These are phyloP conservation scores for Botrytis squamosa DNA, from an alignment of 2,329 filamentous ascomycete genomes.

Conservation along the genomic window DNA sequence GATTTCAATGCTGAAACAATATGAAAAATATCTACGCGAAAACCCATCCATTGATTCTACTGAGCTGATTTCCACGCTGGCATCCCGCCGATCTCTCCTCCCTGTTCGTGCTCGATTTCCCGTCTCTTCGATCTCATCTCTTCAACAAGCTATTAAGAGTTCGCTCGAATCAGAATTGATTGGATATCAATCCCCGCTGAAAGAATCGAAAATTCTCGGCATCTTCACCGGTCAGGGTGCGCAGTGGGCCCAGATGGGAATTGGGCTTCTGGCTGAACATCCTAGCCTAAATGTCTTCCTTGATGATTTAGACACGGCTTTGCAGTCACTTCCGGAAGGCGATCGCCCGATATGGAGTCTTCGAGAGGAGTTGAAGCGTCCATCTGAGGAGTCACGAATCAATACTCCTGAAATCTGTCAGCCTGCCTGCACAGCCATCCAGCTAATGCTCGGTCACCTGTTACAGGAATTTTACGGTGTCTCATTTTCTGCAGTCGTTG, in stretches of 20 bases:
- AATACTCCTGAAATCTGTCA: not conserved
- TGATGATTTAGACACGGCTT: not conserved
- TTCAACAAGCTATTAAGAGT: not conserved
- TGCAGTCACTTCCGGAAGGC: not conserved
- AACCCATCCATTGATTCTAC: not conserved
- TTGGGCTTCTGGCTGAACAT: not conserved
- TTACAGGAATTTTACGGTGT: not conserved
- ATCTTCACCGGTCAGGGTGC: constrained; percentile 31
- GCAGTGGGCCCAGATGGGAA: constrained; percentile 28
- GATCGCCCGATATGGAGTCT: not conserved
- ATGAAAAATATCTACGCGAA: not conserved
- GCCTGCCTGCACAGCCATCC: not conserved
- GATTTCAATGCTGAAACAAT: not conserved
- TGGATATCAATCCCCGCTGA: not conserved
- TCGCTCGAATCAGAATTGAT: not conserved
- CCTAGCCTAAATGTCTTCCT: not conserved
- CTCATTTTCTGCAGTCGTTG: not conserved
- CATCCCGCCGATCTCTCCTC: not conserved
- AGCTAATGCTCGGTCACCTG: not conserved
- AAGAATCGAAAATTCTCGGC: constrained; percentile 13
- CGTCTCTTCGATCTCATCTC: not conserved
- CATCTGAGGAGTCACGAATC: not conserved
- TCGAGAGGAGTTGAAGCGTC: not conserved
- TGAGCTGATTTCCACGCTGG: not conserved
- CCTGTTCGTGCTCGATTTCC: not conserved